These are phyloP conservation scores for Ophiostoma ulmi DNA, from an alignment of 2,329 filamentous ascomycete genomes.

Conservation along the genomic window DNA sequence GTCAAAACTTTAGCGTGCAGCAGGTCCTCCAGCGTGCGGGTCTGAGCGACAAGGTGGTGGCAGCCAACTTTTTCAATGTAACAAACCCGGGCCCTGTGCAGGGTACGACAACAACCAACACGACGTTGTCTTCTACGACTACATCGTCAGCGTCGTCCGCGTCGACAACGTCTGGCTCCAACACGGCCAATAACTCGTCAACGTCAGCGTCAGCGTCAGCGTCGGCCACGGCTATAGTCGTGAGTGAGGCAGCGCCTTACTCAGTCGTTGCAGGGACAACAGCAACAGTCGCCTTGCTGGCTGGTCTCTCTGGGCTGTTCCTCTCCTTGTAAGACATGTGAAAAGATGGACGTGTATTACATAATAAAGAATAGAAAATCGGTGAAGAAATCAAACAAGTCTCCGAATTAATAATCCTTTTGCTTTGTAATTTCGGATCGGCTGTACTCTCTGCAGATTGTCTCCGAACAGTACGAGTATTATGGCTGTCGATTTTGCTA, in stretches of 20 bases:
- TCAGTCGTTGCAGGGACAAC: not conserved
- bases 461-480: not conserved
- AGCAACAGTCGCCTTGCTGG: not conserved
- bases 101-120: not conserved
- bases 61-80: conserved; percentile 35
- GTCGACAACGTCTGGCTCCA: not conserved
- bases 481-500: too few relatives aligned
- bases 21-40: conserved; percentile 33
- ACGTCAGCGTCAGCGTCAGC: not conserved
- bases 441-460: not conserved
- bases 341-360: not conserved
- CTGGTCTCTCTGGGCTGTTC: not conserved
- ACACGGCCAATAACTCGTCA: not conserved
- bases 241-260: not conserved
- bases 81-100: not conserved
- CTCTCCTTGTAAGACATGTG: not conserved
- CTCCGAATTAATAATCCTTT: not conserved
- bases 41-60: conserved; percentile 34
- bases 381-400: not conserved
- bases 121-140: not conserved
- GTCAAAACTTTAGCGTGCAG: conserved; percentile 35
- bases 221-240: not conserved
- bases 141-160: not conserved
- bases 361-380: not conserved
- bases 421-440: not conserved